A percentile compares a stretch with the other conserved stretches of the same genome.
These are phyloP conservation scores for Pestalotiopsis sp. DNA, from an alignment of 2,329 filamentous ascomycete genomes.

Conservation along the genomic window DNA sequence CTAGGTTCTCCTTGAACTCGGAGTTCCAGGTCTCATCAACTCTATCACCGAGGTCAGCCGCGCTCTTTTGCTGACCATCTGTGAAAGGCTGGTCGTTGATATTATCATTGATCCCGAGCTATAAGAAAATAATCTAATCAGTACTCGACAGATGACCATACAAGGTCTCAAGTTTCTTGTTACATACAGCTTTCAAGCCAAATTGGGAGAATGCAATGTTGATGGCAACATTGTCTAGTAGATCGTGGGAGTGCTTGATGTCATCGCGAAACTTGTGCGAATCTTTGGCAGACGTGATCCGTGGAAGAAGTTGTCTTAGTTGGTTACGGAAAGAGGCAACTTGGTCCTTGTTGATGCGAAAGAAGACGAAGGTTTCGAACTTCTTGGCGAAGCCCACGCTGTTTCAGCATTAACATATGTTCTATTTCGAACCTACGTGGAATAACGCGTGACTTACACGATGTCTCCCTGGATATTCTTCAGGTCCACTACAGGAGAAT, in stretches of 20 bases:
- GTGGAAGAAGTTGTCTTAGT: neutral
- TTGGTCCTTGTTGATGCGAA: neutral
- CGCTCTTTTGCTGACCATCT: conserved; percentile 34
- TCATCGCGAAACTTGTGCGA: neutral
- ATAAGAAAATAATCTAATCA: neutral
- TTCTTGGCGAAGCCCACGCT: conserved; percentile 9
- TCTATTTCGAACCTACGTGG: too few species aligned
- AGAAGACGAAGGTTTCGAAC: conserved; percentile 6
- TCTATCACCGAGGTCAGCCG: conserved; percentile 30
- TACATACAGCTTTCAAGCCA: conserved; percentile 23
- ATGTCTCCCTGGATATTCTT: neutral
- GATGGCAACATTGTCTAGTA: conserved; percentile 15
- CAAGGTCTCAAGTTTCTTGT: neutral
- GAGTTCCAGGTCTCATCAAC: conserved; percentile 28
- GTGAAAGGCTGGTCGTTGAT: conserved; percentile 35
- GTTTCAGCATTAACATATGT: neutral
- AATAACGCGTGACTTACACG: neutral
- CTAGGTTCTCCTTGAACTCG: conserved; percentile 35
- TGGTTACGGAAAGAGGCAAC: neutral
- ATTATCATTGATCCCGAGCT: conserved; percentile 30
- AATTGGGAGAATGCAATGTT: conserved; percentile 30
- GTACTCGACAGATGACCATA: neutral
- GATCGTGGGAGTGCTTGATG: neutral
- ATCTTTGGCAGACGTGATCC: neutral
- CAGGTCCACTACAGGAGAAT: neutral